These are phyloP conservation scores for Oropetium thomaeum DNA, from an alignment of 176 grass and related monocot species.

Conservation along the genomic window DNA sequence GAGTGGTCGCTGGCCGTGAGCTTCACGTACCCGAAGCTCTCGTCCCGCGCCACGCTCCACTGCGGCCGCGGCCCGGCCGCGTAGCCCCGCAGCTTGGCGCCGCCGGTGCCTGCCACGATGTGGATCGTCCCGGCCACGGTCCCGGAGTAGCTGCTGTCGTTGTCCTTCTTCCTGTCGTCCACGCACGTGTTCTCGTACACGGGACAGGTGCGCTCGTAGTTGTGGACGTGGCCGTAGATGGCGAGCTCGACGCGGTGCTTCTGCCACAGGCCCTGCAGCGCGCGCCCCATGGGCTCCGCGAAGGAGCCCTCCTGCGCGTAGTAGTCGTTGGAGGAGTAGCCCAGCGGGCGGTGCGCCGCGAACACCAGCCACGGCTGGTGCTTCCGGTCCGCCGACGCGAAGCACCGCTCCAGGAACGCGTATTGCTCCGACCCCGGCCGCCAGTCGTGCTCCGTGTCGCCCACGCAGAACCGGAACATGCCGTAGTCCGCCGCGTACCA, in stretches of 20 bases:
- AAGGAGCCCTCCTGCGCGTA: constrained; percentile 59
- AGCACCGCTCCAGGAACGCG: constrained; percentile 66
- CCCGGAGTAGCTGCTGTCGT: constrained; percentile 39
- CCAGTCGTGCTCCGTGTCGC: constrained; percentile 88
- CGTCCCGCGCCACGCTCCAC: constrained; percentile 65
- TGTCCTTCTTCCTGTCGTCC: constrained; percentile 26
- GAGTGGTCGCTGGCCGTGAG: constrained; percentile 63
- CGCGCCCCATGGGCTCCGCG: constrained; percentile 67
- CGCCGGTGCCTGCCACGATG: constrained; percentile 55
- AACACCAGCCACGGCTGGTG: constrained; percentile 94
- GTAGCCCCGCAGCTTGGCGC: constrained; percentile 44
- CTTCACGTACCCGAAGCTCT: constrained; percentile 70
- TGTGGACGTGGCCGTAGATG: constrained; percentile 80
- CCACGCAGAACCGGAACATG: constrained; percentile 82
- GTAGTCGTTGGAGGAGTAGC: constrained; percentile 67
- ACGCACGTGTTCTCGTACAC: constrained; percentile 68
- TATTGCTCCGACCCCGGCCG: constrained; percentile 55
- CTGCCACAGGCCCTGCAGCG: constrained; percentile 70
- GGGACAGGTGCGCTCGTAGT: constrained; percentile 81
- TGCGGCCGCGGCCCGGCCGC: constrained; percentile 29
- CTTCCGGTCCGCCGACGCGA: constrained; percentile 60
- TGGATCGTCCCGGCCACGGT: constrained; percentile 55
- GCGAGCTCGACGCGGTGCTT: constrained; percentile 83
- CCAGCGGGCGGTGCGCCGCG: constrained; percentile 62
- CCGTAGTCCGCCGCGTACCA: constrained; percentile 74